Evolutionary conservation across 2,329 filamentous ascomycete species (phyloP).

Genomic region (Thielaviopsis punctulata): DNA sequence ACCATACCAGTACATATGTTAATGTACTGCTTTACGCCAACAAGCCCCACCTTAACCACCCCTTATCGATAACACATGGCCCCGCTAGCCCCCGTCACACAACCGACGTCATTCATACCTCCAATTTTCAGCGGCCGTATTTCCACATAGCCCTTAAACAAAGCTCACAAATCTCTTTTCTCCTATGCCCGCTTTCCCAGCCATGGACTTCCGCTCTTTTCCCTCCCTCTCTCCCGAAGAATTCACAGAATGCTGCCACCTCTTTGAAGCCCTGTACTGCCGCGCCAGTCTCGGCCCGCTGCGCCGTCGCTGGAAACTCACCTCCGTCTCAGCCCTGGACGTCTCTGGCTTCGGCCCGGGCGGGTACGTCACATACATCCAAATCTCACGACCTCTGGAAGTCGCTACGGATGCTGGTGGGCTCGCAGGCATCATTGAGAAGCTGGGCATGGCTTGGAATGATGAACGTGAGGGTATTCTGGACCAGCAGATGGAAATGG

Average conservation of each 20-base stretch:
- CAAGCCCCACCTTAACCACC: no score
- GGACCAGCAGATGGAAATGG: conserved; percentile 31
- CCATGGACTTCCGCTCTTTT: conserved; percentile 33
- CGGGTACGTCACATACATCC: conserved; percentile 35
- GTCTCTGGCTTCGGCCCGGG: conserved; percentile 24
- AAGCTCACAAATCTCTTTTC: not conserved
- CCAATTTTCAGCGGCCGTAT: no score
- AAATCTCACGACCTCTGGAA: conserved; percentile 38
- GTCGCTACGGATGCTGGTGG: conserved; percentile 26
- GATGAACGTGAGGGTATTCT: conserved; percentile 13
- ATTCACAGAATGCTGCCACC: conserved; percentile 47
- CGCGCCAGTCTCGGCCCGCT: conserved; percentile 38
- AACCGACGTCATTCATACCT: no score
- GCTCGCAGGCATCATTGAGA: conserved; percentile 28
- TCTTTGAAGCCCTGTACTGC: conserved; percentile 41
- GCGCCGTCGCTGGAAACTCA: conserved; percentile 37
- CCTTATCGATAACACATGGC: no score
- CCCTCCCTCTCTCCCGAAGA: conserved; percentile 44
- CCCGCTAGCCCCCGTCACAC: no score
- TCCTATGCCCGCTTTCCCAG: not conserved
- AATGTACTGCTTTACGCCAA: no score
- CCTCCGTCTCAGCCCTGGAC: conserved; percentile 33
- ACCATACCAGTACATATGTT: no score
- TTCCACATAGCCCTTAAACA: not conserved
- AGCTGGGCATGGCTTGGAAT: conserved; percentile 25